These are phyloP conservation scores for Aspergillus fijiensis DNA, from an alignment of 2,329 filamentous ascomycete genomes.

Conservation along the genomic window DNA sequence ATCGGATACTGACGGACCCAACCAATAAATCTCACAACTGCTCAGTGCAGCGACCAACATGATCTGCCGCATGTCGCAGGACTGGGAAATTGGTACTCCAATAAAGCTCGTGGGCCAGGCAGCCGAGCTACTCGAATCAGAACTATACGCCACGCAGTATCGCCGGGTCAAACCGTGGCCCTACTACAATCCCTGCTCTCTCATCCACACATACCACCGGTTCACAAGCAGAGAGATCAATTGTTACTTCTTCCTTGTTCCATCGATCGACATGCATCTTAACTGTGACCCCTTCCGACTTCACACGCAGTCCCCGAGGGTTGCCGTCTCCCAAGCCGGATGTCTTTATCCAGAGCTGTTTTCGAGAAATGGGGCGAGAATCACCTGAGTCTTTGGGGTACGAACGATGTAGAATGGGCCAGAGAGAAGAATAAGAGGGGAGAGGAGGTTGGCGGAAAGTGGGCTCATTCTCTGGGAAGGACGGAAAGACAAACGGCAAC, in stretches of 20 bases:
- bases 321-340: conserved; percentile 31
- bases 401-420: conserved; percentile 29
- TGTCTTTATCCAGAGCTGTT: conserved; percentile 30
- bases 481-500: conserved; percentile 4
- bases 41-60: conserved; percentile 8
- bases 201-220: conserved; percentile 29
- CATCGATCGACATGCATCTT: conserved; percentile 28
- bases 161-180: conserved; percentile 22
- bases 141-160: conserved; percentile 22
- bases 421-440: conserved; percentile 25
- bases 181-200: conserved; percentile 23
- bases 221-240: conserved; percentile 30
- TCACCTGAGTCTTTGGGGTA: conserved; percentile 27
- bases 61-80: conserved; percentile 19
- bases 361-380: conserved; percentile 30
- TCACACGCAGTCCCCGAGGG: conserved; percentile 28
- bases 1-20: conserved; percentile 9
- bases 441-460: conserved; percentile 24
- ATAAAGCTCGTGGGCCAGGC: conserved; percentile 25
- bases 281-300: conserved; percentile 25
- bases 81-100: conserved; percentile 31
- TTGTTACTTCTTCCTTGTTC: conserved; percentile 29
- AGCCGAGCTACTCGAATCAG: conserved; percentile 23
- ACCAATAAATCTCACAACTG: conserved; percentile 11
- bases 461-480: conserved; percentile 27